Base-by-base conservation (phyloP, 208 protist species). In the Leishmania lainsoni region DNA sequence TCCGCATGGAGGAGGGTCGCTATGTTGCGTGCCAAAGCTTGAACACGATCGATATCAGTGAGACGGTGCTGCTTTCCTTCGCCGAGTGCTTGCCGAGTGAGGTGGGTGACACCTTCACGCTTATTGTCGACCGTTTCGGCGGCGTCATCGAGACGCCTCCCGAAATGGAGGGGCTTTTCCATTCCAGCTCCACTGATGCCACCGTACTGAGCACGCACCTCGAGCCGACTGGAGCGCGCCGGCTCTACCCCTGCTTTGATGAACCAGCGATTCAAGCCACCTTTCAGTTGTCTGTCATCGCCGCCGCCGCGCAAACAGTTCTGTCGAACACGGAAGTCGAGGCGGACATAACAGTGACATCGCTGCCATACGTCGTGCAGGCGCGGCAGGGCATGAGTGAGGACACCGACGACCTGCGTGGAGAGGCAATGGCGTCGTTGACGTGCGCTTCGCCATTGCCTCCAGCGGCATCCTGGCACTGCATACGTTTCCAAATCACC, bases 161-260 rank as follows among this genome's bases (percentile, higher is more conserved):
- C 0, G n/a, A 49, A 14, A 83, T 84, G 10, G 22, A 79, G 12
- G 92, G 92, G 0, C 54, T 93, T 22, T 93, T 86, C 76, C 87
- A 87, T 58, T 87, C 80, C 29, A 83, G 77, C 76, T 35, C 22
- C n/a, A 72, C 66, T 26, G 83, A 95, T 59, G 76, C 49, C 5
- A 69, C 80, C 26, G 86, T 87, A 61, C 70, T 96, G 65, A 78
- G 89, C 56, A 96, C 93, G 3, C 90, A 94, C 61, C 84, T 95
- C 10, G 91, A 95, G 80, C 93, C 93, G 29, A 87, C 89, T 45
- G 78, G 87, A 51, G 90, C 93, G 8, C 86, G 93, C 16, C 79
- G 81, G 1, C 59, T 95, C 26, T 91, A 86, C 66, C 93, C 93
- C 2, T 96, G 93, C 82, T 95, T 91, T 72, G 93, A 96, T 75